Evolutionary conservation across 148 eudicot species (phyloP).

Genomic region (Dysphania ambrosioides): DNA sequence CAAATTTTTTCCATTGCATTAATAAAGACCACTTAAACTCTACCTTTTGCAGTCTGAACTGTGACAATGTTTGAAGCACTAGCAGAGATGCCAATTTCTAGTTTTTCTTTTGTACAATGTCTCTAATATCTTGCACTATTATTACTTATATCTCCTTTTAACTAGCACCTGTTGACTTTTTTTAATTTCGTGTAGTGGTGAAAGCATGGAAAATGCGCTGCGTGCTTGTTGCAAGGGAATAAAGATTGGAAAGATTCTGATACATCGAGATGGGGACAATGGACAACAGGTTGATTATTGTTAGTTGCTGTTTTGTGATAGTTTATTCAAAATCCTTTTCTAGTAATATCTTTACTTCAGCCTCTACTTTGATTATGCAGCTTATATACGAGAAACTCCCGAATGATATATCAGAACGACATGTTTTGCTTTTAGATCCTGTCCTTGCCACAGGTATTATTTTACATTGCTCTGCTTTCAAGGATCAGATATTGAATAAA

Average conservation of each 20-base stretch:
- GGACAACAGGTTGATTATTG: conserved; percentile 70
- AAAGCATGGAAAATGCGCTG: conserved; percentile 97
- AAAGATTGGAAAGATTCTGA: conserved; percentile 92
- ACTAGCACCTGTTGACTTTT: not conserved
- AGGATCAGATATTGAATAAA: not conserved
- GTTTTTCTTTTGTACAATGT: not conserved
- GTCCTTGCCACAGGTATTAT: conserved; percentile 92
- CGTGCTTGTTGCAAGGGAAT: conserved; percentile 99
- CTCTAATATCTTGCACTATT: not conserved
- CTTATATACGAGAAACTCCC: conserved; percentile 97
- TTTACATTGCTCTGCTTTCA: not conserved
- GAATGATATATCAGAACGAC: conserved; percentile 82
- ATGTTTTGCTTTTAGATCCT: conserved; percentile 93
- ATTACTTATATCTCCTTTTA: not conserved
- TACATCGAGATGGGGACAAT: conserved; percentile 93
- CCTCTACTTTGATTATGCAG: conserved; percentile 36
- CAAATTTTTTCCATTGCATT: not conserved
- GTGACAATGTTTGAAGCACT: not conserved
- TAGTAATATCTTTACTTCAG: not conserved
- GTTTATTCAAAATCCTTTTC: not conserved
- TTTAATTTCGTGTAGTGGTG: conserved; percentile 52
- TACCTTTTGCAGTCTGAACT: not conserved
- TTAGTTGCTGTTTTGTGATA: not conserved
- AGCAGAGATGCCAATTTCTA: not conserved
- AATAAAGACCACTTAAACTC: not conserved